Evolutionary conservation across 208 protist genomes (phyloP), one percentile per base, ranked within the genome.

Genomic region (Trypanosoma theileri): DNA sequence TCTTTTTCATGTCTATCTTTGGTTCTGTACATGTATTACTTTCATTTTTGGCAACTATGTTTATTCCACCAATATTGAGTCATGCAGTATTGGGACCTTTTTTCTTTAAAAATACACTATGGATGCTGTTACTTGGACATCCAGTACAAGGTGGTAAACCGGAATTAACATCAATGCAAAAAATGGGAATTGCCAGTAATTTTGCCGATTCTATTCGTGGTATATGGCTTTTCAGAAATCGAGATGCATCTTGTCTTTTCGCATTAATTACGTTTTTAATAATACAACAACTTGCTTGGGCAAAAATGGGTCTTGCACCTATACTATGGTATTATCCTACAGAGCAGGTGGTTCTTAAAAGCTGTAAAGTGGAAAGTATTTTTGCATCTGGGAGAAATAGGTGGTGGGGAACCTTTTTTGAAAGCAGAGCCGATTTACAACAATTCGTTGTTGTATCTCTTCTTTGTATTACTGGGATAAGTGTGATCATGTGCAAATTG

Each of bases 31-130:
- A 83, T 67, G 57, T 92, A 13, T 12, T 66, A 14, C 19, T 79
- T 12, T 63, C 65, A 13, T 71, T 66, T 60, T 14, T 81, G 28
- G 6, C 79, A 42, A 74, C 74, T 19, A 73, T 54, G 21, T 16
- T 90, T 51, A 17, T 94, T 40, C 82, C 85, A 13, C 85, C 89
- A 11, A 26, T 82, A 24, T 40, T 85, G 24, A 84, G 74, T 63
- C 80, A 84, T 69, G 44, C 86, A 1, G 60, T 73, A 1, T 80
- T 84, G 16, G 72, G 68, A 14, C 11, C 79, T 8, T 92, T 82
- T 77, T 83, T 91, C 24, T 88, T 89, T 59, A 80, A 80, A 53
- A 94, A 94, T 59, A 42, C 81, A 14, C 14, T 82, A 40, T 91
- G 77, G 71, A 75, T 79, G 42, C 44, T 73, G 31, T 63, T 89